Evolutionary conservation across 106 monocot genomes (phyloP).

Genomic region (Acorus calamus): DNA sequence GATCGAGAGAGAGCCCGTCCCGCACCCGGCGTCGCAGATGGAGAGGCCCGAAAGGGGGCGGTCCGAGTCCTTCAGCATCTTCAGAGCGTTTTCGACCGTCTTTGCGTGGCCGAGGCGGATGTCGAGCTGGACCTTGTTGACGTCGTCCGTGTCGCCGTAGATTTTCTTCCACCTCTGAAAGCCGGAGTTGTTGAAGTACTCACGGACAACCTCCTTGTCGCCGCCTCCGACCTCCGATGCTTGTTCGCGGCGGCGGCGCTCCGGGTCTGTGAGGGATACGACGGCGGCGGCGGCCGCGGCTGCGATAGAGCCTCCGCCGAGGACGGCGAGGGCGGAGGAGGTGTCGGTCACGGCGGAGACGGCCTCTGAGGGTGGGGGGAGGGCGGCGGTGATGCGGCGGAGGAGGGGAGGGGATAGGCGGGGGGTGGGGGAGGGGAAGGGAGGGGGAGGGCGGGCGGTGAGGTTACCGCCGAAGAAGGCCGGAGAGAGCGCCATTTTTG

Average conservation of each 20-base stretch:
- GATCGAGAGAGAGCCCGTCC: slow-evolving; percentile 81
- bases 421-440: neutral
- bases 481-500: too few relatives aligned
- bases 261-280: slow-evolving; percentile 75
- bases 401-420: neutral
- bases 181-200: slow-evolving; percentile 96
- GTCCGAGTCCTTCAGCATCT: slow-evolving; percentile 53
- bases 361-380: slow-evolving; percentile 17
- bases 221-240: slow-evolving; percentile 57
- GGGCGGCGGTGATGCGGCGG: slow-evolving; percentile 9
- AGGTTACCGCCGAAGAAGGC: too few relatives aligned
- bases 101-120: slow-evolving; percentile 87
- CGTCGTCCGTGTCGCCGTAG: slow-evolving; percentile 78
- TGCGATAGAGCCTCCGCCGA: slow-evolving; percentile 48
- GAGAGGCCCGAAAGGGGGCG: slow-evolving; percentile 51
- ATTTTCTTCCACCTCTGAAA: slow-evolving; percentile 91
- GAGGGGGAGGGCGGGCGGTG: slow-evolving; percentile 5
- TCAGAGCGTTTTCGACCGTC: slow-evolving; percentile 70
- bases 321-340: slow-evolving; percentile 21
- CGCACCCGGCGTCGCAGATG: slow-evolving; percentile 98
- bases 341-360: slow-evolving; percentile 25
- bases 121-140: slow-evolving; percentile 96
- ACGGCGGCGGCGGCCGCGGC: slow-evolving; percentile 41
- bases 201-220: slow-evolving; percentile 85
- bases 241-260: slow-evolving; percentile 76